A percentile compares a stretch with the other conserved stretches of the same genome.
These are phyloP conservation scores for Fusarium sp. DNA, from an alignment of 2,329 filamentous ascomycete genomes.

Conservation along the genomic window DNA sequence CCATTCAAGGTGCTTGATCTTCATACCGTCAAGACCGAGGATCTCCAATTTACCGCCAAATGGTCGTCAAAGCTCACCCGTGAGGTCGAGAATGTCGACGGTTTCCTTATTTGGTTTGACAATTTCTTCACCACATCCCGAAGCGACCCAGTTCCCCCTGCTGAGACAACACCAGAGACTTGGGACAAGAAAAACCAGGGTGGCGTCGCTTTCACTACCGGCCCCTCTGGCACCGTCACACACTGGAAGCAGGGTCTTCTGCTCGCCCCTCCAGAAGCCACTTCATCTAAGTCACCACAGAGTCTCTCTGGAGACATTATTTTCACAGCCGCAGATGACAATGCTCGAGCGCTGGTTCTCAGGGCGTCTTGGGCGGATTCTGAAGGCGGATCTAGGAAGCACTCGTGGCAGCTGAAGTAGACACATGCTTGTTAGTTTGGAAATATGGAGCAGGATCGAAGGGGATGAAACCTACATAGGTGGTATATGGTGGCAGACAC, in stretches of 20 bases:
- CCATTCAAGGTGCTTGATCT: slow-evolving; percentile 82
- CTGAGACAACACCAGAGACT: slow-evolving; percentile 67
- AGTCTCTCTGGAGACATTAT: slow-evolving; percentile 74
- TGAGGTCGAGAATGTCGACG: slow-evolving; percentile 79
- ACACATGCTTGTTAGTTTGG: neutral
- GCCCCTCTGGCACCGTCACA: slow-evolving; percentile 78
- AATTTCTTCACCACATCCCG: slow-evolving; percentile 83
- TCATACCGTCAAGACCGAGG: slow-evolving; percentile 75
- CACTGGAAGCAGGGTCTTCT: slow-evolving; percentile 92
- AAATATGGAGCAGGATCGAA: neutral
- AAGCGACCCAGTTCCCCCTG: slow-evolving; percentile 60
- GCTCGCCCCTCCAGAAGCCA: slow-evolving; percentile 70
- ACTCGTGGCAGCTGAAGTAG: slow-evolving; percentile 64
- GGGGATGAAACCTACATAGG: neutral
- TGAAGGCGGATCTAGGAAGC: slow-evolving; percentile 54
- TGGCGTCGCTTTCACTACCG: slow-evolving; percentile 88
- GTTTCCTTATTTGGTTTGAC: slow-evolving; percentile 93
- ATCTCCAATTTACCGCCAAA: slow-evolving; percentile 78
- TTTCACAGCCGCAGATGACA: slow-evolving; percentile 76
- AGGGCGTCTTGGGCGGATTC: slow-evolving; percentile 69
- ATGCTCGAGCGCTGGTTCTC: slow-evolving; percentile 76
- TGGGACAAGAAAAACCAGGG: slow-evolving; percentile 69
- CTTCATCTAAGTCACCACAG: slow-evolving; percentile 61
- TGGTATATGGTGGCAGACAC: neutral
- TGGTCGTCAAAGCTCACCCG: slow-evolving; percentile 72